Evolutionary conservation across 2,329 filamentous ascomycete species (phyloP), one percentile per base, ranked within the genome.

Genomic region (Geosmithia flava): DNA sequence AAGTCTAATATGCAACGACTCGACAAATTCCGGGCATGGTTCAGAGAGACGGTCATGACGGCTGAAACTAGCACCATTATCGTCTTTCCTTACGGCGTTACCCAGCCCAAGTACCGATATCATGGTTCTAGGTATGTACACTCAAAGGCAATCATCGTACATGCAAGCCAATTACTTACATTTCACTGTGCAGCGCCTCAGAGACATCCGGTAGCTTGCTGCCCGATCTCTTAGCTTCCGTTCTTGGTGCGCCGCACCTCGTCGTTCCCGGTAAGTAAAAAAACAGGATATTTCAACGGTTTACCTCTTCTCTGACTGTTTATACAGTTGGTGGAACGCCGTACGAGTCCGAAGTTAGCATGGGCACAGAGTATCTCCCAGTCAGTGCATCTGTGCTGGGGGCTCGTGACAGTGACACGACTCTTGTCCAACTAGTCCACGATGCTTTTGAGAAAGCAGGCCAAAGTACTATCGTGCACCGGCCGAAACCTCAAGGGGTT

Each of bases 241-340:
- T 64, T 7, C 54, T 68, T 23, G 57, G 56, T 23, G 48, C 53
- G 29, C 62, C 64, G 2, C 53, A 64, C 27, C 52, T 68, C 6
- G 52, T 60, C 7, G 54, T 62, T 15, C 64, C 65, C 30, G 62
- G 65, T 66, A 56, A 57, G 65, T 58, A 30, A 7, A 47, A 17
- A 3, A 7, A 13, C 17, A 44, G 37, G 39, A 23, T 46, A 7
- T 8, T 7, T 20, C 27, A 30, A 20, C 44, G 7, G 23, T 37
- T 20, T 20, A 5, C 20, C 23, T 19, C 8, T 27, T 27, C 23
- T 17, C 42, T 44, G 29, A 29, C 3, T 17, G 16, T 3, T 39
- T 13, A 16, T 37, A n/a, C 30, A 62, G 62, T 65, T 39, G 55
- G 55, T 0, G 60, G 66, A 46, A 43, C 58, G 7, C 53, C 59